Base-by-base conservation (phyloP, 805 yeast species). In the Wickerhamiella bombiphila region DNA sequence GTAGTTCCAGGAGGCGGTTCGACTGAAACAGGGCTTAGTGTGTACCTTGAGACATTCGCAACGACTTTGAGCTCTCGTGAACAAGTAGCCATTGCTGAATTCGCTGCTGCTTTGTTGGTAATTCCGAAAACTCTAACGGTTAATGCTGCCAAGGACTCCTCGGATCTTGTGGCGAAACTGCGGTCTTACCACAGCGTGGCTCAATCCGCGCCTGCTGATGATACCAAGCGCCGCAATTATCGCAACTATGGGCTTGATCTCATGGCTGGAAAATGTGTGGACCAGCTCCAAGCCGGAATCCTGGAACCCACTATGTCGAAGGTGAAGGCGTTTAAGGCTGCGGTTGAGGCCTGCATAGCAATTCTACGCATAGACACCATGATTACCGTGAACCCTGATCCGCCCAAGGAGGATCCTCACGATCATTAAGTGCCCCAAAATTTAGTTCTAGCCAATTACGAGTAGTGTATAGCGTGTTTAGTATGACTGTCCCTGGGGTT, bases 1-100 rank as follows among this genome's bases (percentile, higher is more conserved):
- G 86, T 93, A 41, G 98, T 91, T 4, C 97, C 98, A 31, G 99
- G 99, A 44, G 99, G 99, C 47, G 99, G 99, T 43, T 93, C 94
- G n/a, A 98, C 91, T 25, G 99, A 91, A 63, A 70, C 94, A 36
- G 97, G 97, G 2, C 69, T 91, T 55, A 86, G 85, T 64, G 85
- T 91, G 37, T 91, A 82, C 58, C 67, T 91, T 57, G 98, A 91
- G 60, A 88, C 82, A 58, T 91, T 91, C 60, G 98, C 98, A 35
- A 91, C 97, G 6, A 85, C 97, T 1, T 88, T 91, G 36, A 96
- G 97, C 3, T 82, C 95, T 15, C 74, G 98, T 54, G 98, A 91
- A 60, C 98, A 91, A 60, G 70, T 91, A 53, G 97, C 98, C 14
- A 91, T 91, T 63, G 93, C 96, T 1, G 98, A 88, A 63, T 91